These are phyloP conservation scores for Candida namnaoensis DNA, from an alignment of 805 yeast species.

Conservation along the genomic window DNA sequence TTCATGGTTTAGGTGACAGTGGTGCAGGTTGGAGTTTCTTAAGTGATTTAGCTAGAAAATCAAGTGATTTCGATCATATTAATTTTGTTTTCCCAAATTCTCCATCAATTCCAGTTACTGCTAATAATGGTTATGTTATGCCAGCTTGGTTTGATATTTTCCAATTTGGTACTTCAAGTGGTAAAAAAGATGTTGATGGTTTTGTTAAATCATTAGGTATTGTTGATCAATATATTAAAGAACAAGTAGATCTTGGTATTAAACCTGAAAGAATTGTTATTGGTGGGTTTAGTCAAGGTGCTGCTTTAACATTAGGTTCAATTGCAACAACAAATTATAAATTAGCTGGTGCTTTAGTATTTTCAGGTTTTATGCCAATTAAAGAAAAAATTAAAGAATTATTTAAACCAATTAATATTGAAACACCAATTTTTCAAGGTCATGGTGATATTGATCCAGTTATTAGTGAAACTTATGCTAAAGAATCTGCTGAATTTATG, in stretches of 20 bases:
- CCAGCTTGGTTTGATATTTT: slow-evolving; percentile 85
- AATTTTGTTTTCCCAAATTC: slow-evolving; percentile 91
- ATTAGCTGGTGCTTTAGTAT: slow-evolving; percentile 68
- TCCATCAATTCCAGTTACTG: slow-evolving; percentile 61
- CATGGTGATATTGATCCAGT: slow-evolving; percentile 80
- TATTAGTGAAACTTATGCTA: slow-evolving; percentile 33
- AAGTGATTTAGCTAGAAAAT: slow-evolving; percentile 48
- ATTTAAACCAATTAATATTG: slow-evolving; percentile 32
- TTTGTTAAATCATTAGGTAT: slow-evolving; percentile 38
- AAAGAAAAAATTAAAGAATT: slow-evolving; percentile 4
- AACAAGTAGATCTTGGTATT: slow-evolving; percentile 45
- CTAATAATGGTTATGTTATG: slow-evolving; percentile 56
- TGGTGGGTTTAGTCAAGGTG: slow-evolving; percentile 97
- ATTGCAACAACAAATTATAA: slow-evolving; percentile 45
- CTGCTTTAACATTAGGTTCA: slow-evolving; percentile 64
- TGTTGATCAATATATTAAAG: slow-evolving; percentile 37
- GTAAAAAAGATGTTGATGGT: slow-evolving; percentile 41
- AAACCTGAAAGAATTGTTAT: slow-evolving; percentile 64
- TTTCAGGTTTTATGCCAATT: slow-evolving; percentile 63
- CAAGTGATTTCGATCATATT: slow-evolving; percentile 39
- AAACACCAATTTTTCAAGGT: slow-evolving; percentile 79
- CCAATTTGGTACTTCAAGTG: slow-evolving; percentile 22
- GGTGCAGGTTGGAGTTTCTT: slow-evolving; percentile 88
- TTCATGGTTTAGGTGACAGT: slow-evolving; percentile 90
- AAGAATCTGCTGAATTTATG: slow-evolving; percentile 34